Evolutionary conservation across 2,329 filamentous ascomycete genomes (phyloP).

Genomic region (Xylariaceae sp.): DNA sequence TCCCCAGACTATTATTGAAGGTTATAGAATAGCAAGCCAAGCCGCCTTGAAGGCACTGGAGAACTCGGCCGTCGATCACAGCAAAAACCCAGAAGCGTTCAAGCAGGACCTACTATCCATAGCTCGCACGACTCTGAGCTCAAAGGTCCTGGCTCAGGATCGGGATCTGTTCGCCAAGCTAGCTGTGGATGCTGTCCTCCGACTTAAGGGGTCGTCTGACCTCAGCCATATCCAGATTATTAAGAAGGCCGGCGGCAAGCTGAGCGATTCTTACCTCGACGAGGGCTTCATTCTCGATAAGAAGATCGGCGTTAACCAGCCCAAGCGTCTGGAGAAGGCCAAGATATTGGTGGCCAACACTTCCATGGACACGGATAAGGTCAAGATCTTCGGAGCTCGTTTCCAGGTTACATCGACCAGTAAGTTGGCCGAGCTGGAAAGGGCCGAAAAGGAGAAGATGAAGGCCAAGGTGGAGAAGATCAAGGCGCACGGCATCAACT

Average conservation of each 20-base stretch:
- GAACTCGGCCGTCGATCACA: conserved; percentile 82
- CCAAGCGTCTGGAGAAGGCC: conserved; percentile 93
- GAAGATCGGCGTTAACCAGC: conserved; percentile 98
- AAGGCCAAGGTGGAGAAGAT: conserved; percentile 98
- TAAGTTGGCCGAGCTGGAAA: conserved; percentile 96
- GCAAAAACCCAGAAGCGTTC: conserved; percentile 76
- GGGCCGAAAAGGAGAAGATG: conserved; percentile 99
- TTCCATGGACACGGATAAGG: conserved; percentile 98
- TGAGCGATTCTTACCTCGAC: conserved; percentile 95
- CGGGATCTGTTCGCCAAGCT: conserved; percentile 85
- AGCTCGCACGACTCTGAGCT: conserved; percentile 91
- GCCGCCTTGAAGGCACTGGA: conserved; percentile 82
- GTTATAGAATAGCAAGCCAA: conserved; percentile 92
- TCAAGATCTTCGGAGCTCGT: conserved; percentile 97
- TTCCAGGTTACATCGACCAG: conserved; percentile 95
- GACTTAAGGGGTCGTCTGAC: conserved; percentile 84
- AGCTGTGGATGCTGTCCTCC: conserved; percentile 84
- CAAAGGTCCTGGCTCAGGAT: conserved; percentile 93
- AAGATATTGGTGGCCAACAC: conserved; percentile 98
- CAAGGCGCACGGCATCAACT: conserved; percentile 98
- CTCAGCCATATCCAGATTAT: conserved; percentile 98
- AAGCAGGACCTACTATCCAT: conserved; percentile 85
- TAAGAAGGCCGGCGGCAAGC: conserved; percentile 97
- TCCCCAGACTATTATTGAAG: conserved; percentile 98
- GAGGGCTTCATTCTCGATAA: conserved; percentile 99